Evolutionary conservation across 2,329 filamentous ascomycete genomes (phyloP), one percentile per base, ranked within the genome.

Genomic region (Fusarium piperis): DNA sequence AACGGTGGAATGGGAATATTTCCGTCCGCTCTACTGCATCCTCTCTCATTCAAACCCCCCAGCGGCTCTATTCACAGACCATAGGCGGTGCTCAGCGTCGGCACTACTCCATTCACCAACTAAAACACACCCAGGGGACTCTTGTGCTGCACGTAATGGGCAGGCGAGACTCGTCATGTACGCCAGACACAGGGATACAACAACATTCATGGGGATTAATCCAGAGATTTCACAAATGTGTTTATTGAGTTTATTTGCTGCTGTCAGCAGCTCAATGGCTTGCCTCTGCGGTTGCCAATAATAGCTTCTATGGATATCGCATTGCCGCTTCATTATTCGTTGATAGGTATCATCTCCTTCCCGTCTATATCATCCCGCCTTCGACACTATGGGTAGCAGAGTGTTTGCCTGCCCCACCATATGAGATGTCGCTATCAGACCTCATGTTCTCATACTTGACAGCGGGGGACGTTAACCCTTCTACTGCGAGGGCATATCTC

Each of bases 361-460:
- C 28, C 28, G 33, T 15, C 6, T 30, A 15, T 30, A 55, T 35
- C 23, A 55, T 61, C 4, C 18, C 30, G 15, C 39, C 48, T 7
- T 18, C 41, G 10, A 57, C 36, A 20, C 15, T 65, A 35, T 66
- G 56, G 10, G 44, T 18, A 3, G 38, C 23, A 18, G 26, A 46
- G 13, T 32, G 23, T 15, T 62, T 66, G 3, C 41, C 26, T 10
- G 33, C 32, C 13, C 32, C 39, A 2, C 32, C 20, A 39, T 65
- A 32, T 7, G 30, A 23, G 16, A 38, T 7, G 7, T 62, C 35
- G 7, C 46, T 46, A 3, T 9, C 35, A n/a, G 13, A 28, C 35
- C 62, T 67, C 51, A 66, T 46, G 15, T 52, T 62, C 62, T 67
- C 65, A 35, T 67, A 67, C 35, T 57, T 65, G 20, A 62, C 35